Conservation (phyloP, 306 rosid species). For the Sesbania bispinosa region DNA sequence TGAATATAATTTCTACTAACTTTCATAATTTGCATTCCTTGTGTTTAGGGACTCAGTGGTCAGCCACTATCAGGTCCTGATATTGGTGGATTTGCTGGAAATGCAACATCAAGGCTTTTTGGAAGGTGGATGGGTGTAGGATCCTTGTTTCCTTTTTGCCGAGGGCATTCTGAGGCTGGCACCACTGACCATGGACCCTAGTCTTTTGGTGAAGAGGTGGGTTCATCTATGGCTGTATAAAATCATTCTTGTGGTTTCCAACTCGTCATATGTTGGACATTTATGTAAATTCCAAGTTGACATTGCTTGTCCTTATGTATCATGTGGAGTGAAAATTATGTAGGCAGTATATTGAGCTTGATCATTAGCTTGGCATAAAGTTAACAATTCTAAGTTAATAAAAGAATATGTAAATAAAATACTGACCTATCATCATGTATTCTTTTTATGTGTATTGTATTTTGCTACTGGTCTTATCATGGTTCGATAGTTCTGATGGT, state of each 20-base stretch:
- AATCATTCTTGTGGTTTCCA: constrained; percentile 11
- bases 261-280: background rate
- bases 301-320: background rate
- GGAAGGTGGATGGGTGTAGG: constrained; percentile 95
- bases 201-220: constrained; percentile 95
- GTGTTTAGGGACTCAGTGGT: constrained; percentile 90
- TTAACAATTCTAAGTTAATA: background rate
- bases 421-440: background rate
- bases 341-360: background rate
- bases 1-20: background rate
- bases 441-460: constrained; percentile 1
- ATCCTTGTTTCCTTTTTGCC: constrained; percentile 82
- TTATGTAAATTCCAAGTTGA: background rate
- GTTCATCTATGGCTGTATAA: constrained; percentile 31
- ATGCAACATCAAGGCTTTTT: constrained; percentile 84
- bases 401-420: constrained; percentile 17
- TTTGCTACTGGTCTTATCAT: background rate
- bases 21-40: constrained; percentile 13
- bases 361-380: background rate
- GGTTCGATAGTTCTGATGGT: background rate
- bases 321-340: background rate
- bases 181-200: constrained; percentile 87
- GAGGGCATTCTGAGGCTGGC: constrained; percentile 76
- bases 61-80: constrained; percentile 95
- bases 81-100: constrained; percentile 90